Conservation (phyloP, 2,329 filamentous ascomycete species). For the Paramyrothecium sp. region DNA sequence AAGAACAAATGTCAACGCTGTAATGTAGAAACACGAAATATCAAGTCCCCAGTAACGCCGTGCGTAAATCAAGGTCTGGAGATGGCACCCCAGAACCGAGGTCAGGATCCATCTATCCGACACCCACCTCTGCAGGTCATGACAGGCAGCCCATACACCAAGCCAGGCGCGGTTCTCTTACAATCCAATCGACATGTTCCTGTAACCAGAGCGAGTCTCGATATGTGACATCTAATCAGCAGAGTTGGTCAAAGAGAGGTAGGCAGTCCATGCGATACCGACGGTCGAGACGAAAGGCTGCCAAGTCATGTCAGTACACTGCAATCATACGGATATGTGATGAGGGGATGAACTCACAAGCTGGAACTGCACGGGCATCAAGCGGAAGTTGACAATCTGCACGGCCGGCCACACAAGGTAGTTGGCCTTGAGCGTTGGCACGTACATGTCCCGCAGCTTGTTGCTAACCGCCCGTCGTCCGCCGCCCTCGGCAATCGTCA, state of each 20-base stretch:
- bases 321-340: not conserved
- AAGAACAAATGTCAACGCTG: too few species aligned
- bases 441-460: conserved; percentile 91
- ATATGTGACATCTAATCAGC: conserved; percentile 57
- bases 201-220: not conserved
- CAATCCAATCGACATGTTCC: too few species aligned
- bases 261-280: conserved; percentile 97
- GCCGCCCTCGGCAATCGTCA: conserved; percentile 94
- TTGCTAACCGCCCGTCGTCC: conserved; percentile 73
- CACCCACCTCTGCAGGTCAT: too few species aligned
- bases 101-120: too few species aligned
- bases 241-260: conserved; percentile 88
- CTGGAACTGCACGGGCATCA: conserved; percentile 95
- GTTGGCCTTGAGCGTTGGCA: conserved; percentile 93
- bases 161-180: too few species aligned
- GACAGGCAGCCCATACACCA: too few species aligned
- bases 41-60: too few species aligned
- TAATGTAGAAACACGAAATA: too few species aligned
- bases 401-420: conserved; percentile 94
- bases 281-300: conserved; percentile 94
- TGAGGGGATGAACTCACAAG: conserved; percentile 64
- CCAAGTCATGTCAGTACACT: conserved; percentile 7
- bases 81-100: too few species aligned
- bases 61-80: too few species aligned
- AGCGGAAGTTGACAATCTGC: conserved; percentile 92